A percentile compares a stretch with the other conserved stretches of the same genome.
Conservation (phyloP, 1,284 basidiomycete species). For the Cutaneotrichosporon dermatis region DNA sequence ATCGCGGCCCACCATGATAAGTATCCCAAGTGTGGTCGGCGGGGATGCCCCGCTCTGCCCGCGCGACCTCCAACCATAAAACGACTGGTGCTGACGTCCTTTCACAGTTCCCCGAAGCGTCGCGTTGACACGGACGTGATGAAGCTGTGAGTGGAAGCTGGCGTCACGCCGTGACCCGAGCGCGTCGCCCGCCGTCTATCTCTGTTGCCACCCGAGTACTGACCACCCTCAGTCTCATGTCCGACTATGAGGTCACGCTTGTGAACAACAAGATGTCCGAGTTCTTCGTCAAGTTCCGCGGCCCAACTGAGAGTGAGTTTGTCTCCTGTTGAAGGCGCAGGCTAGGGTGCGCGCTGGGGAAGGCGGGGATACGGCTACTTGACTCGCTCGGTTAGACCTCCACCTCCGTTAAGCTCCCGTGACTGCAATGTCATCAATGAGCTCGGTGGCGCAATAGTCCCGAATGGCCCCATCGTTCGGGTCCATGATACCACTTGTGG, state of each 20-base stretch:
- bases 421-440: not conserved
- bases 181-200: not conserved
- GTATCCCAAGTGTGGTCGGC: slow-evolving; percentile 12
- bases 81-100: slow-evolving; percentile 5
- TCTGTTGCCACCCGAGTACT: slow-evolving; percentile 12
- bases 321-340: too few species aligned
- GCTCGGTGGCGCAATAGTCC: not conserved
- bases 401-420: not conserved
- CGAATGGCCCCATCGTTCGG: not conserved
- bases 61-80: too few species aligned
- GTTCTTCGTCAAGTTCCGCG: slow-evolving; percentile 94
- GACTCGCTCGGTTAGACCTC: too few species aligned
- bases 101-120: slow-evolving; percentile 70
- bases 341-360: too few species aligned
- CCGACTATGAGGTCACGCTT: slow-evolving; percentile 92
- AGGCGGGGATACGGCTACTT: too few species aligned
- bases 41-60: too few species aligned
- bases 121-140: slow-evolving; percentile 99
- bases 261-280: slow-evolving; percentile 99
- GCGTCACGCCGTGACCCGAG: not conserved
- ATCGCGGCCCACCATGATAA: slow-evolving; percentile 28
- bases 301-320: slow-evolving; percentile 78
- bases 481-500: too few species aligned
- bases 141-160: slow-evolving; percentile 73
- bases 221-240: slow-evolving; percentile 68